Percentiles rank a stretch among this genome's conserved stretches.
Evolutionary conservation across 2,329 filamentous ascomycete genomes (phyloP).

Genomic region (Aspergillus neotritici): DNA sequence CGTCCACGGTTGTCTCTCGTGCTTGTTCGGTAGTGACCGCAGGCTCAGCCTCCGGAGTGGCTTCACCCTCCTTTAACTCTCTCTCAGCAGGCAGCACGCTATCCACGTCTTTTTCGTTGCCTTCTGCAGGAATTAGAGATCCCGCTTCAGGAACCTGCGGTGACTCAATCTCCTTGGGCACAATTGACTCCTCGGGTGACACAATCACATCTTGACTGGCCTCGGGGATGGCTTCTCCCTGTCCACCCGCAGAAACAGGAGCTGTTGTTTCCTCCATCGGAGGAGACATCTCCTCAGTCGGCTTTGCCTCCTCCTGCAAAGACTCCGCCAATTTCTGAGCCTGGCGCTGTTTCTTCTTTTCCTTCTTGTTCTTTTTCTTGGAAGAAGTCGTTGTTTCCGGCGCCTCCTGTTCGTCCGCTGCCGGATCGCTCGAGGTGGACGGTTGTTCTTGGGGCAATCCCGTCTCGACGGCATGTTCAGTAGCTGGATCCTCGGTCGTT

Average conservation of each 20-base stretch:
- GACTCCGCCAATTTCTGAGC: conserved; percentile 1
- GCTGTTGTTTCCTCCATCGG: background rate
- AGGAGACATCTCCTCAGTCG: background rate
- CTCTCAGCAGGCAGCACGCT: too few relatives aligned
- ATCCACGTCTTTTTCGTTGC: too few relatives aligned
- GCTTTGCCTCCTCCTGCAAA: background rate
- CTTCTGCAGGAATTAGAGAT: too few relatives aligned
- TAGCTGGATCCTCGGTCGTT: background rate
- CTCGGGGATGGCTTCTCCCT: background rate
- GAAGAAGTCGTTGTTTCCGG: conserved; percentile 1
- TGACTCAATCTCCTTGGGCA: too few relatives aligned
- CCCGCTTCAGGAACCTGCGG: too few relatives aligned
- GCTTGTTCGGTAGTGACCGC: conserved; percentile 2
- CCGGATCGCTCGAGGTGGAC: background rate
- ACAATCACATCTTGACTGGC: background rate
- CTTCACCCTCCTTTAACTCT: background rate
- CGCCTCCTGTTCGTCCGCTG: too few relatives aligned
- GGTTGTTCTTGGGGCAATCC: background rate
- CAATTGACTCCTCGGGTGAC: too few relatives aligned
- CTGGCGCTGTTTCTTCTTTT: conserved; percentile 16
- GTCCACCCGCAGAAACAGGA: too few relatives aligned
- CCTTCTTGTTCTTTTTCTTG: conserved; percentile 8
- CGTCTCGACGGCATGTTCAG: background rate
- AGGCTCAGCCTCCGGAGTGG: conserved; percentile 3
- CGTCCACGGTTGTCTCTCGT: background rate